Evolutionary conservation across 257 asterid genomes (phyloP).

Genomic region (Capsicum pubescens): DNA sequence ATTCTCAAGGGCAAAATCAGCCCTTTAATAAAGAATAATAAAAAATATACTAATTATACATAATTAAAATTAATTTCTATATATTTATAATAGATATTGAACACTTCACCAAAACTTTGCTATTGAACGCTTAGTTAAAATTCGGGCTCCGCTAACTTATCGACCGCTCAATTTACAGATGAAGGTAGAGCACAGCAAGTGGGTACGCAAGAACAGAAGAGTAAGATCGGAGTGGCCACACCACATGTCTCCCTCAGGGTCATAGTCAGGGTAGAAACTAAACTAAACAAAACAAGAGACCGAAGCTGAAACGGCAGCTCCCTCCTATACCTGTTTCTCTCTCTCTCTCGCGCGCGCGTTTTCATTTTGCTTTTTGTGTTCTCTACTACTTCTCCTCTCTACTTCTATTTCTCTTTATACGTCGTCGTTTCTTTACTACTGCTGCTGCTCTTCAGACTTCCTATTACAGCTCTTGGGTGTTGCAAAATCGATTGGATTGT

Average conservation of each 20-base stretch:
- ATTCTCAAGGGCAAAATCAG: too few species aligned
- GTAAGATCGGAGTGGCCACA: not conserved
- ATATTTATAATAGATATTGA: too few species aligned
- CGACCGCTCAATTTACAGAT: not conserved
- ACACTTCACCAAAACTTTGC: too few species aligned
- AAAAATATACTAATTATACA: too few species aligned
- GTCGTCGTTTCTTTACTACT: conserved; percentile 36
- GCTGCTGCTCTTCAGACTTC: conserved; percentile 37
- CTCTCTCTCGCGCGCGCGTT: too few species aligned
- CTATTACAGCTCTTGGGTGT: conserved; percentile 5
- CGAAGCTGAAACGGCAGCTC: too few species aligned
- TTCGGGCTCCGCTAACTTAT: too few species aligned
- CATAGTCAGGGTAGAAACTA: not conserved
- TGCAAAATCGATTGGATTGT: conserved; percentile 33
- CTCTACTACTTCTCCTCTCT: not conserved
- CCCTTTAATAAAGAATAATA: too few species aligned
- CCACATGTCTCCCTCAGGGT: not conserved
- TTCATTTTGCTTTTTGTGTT: too few species aligned
- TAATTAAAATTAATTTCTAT: too few species aligned
- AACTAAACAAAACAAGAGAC: conserved; percentile 30
- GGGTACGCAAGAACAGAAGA: not conserved
- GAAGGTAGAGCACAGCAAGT: not conserved
- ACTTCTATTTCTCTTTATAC: conserved; percentile 41
- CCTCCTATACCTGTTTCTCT: too few species aligned
- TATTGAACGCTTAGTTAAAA: too few species aligned